A percentile compares a stretch with the other conserved stretches of the same genome.
These are phyloP conservation scores for Ganoderma multipileum DNA, from an alignment of 1,284 basidiomycete genomes.

Conservation along the genomic window DNA sequence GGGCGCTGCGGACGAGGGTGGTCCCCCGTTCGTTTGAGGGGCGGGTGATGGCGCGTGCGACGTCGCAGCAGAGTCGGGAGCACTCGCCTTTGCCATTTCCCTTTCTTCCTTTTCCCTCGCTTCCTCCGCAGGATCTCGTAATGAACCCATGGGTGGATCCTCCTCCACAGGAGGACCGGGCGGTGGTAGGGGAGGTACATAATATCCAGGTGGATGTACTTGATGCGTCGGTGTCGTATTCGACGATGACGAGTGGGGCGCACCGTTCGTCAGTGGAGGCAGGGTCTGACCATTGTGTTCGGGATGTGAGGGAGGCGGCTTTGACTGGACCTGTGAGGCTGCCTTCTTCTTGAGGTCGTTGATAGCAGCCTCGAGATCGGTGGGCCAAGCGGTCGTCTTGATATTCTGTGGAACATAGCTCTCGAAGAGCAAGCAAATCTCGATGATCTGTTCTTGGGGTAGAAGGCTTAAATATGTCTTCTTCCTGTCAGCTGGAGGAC, in stretches of 20 bases:
- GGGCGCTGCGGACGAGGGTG: constrained; percentile 21
- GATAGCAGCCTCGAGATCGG: constrained; percentile 69
- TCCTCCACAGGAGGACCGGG: constrained; percentile 14
- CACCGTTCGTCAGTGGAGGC: constrained; percentile 4
- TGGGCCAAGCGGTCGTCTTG: constrained; percentile 70
- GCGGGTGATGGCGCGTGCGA: constrained; percentile 15
- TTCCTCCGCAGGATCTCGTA: constrained; percentile 29
- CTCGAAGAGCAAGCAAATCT: constrained; percentile 77
- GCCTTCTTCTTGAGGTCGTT: constrained; percentile 52
- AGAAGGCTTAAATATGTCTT: constrained; percentile 71
- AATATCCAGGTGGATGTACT: constrained; percentile 33
- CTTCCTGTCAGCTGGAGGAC: constrained; percentile 15
- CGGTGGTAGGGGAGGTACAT: constrained; percentile 17
- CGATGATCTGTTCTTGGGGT: constrained; percentile 71
- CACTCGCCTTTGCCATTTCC: constrained; percentile 16
- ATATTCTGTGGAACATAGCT: constrained; percentile 66
- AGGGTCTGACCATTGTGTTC: neutral
- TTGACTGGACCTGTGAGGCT: constrained; percentile 26
- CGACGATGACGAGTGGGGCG: constrained; percentile 5
- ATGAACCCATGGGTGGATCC: constrained; percentile 35
- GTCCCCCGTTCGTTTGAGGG: constrained; percentile 23
- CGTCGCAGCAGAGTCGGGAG: constrained; percentile 13
- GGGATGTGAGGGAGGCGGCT: neutral
- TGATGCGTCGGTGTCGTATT: constrained; percentile 29
- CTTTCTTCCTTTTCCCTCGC: constrained; percentile 12